These are phyloP conservation scores for Venturia effusa DNA, from an alignment of 2,329 filamentous ascomycete genomes.

Conservation along the genomic window DNA sequence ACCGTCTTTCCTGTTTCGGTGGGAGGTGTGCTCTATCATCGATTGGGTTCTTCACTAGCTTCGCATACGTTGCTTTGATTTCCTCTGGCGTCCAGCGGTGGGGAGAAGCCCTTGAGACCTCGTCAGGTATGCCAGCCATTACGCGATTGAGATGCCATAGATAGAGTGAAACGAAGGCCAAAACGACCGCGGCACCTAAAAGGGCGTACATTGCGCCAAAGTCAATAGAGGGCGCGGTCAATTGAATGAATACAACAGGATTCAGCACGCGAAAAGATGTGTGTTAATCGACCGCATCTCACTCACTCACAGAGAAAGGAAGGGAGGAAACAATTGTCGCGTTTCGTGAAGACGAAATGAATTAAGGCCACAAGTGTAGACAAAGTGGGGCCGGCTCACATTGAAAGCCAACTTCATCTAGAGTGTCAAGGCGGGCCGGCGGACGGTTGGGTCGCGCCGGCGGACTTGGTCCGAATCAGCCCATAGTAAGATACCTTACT, in stretches of 20 bases:
- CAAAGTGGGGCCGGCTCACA: no score
- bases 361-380: no score
- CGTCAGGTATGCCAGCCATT: conserved; percentile 12
- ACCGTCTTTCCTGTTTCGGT: conserved; percentile 26
- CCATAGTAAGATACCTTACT: no score
- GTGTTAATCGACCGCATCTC: no score
- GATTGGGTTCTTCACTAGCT: conserved; percentile 19
- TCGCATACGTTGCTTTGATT: conserved; percentile 23
- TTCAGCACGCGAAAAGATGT: no score
- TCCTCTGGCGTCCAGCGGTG: conserved; percentile 24
- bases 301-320: no score
- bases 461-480: no score
- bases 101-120: conserved; percentile 11
- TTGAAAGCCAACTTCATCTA: no score
- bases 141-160: conserved; percentile 14
- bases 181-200: neutral
- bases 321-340: no score
- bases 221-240: no score
- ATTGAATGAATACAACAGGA: no score
- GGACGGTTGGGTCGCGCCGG: neutral
- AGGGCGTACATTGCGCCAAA: neutral
- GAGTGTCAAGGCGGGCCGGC: neutral
- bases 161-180: conserved; percentile 10
- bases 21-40: conserved; percentile 26
- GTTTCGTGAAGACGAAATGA: no score